phyloP scores from a whole-genome alignment of 192 early-diverging fungal species.

The Gamsiella multidivaricata region DNA sequence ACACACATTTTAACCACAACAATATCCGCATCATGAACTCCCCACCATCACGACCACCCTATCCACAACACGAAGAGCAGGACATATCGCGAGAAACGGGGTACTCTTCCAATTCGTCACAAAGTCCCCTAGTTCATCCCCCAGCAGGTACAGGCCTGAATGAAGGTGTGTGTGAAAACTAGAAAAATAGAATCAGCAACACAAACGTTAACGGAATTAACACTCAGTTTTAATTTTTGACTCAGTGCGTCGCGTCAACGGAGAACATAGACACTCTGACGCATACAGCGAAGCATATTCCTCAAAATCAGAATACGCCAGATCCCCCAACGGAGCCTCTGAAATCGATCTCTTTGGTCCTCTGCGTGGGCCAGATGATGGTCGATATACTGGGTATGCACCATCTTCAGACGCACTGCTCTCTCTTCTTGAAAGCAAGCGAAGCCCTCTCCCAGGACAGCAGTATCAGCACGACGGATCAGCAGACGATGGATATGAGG shows the following conservation, averaged over 20 bases:
- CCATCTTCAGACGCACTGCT: constrained; percentile 77
- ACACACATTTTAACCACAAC: not conserved
- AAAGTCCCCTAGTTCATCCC: constrained; percentile 19
- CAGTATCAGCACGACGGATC: constrained; percentile 26
- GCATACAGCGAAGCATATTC: constrained; percentile 39
- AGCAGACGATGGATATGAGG: constrained; percentile 5
- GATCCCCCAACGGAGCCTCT: constrained; percentile 21
- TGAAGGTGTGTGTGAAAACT: constrained; percentile 31
- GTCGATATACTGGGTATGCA: constrained; percentile 75
- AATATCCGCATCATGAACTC: constrained; percentile 14
- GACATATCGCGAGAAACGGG: constrained; percentile 8
- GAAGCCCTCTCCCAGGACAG: constrained; percentile 26
- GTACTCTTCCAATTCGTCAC: constrained; percentile 8
- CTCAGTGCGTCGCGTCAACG: no score
- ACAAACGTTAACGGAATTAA: no score
- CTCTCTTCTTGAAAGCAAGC: constrained; percentile 73
- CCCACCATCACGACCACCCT: constrained; percentile 8
- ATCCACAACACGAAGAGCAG: constrained; percentile 9
- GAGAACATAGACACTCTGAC: constrained; percentile 23
- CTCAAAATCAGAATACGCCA: constrained; percentile 21
- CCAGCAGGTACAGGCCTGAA: constrained; percentile 9
- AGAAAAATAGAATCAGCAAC: no score
- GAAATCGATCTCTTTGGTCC: constrained; percentile 55
- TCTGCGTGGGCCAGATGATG: constrained; percentile 65
- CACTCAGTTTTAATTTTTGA: no score